Conservation (phyloP, 306 rosid species). For the Castanospermum australe region DNA sequence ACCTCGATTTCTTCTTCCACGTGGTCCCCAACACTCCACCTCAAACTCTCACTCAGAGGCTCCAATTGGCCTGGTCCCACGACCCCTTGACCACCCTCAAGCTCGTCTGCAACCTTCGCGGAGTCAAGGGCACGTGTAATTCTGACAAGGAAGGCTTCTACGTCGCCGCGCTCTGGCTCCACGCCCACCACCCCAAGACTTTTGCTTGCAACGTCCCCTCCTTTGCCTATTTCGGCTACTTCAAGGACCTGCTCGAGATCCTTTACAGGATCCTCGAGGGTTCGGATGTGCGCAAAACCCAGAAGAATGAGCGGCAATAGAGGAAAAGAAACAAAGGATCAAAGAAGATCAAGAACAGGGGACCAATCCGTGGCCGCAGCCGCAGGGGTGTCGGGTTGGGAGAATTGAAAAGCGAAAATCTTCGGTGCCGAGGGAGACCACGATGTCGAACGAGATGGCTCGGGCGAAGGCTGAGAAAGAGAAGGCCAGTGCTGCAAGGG, state of each 20-base stretch:
- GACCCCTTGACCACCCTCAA: constrained; percentile 59
- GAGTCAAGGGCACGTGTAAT: constrained; percentile 69
- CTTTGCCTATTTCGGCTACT: constrained; percentile 62
- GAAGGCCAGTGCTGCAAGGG: constrained; percentile 39
- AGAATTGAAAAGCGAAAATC: background rate
- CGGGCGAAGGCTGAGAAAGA: constrained; percentile 29
- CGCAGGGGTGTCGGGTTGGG: background rate
- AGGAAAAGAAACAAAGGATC: too few species aligned
- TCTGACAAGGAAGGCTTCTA: constrained; percentile 50
- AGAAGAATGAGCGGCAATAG: constrained; percentile 31
- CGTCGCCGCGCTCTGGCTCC: constrained; percentile 58
- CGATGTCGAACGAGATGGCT: background rate
- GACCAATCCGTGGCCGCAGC: too few species aligned
- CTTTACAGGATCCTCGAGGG: constrained; percentile 63
- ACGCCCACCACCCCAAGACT: constrained; percentile 62
- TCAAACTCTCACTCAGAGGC: constrained; percentile 13
- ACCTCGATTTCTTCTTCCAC: constrained; percentile 66
- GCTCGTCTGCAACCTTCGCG: constrained; percentile 64
- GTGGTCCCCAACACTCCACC: constrained; percentile 54
- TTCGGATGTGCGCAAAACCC: constrained; percentile 27
- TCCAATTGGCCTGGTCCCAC: constrained; percentile 46
- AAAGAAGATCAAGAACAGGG: background rate
- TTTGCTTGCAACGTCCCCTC: constrained; percentile 51
- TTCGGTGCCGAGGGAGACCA: background rate
- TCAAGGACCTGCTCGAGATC: constrained; percentile 76